Evolutionary conservation across 495 filamentous ascomycete species (phyloP).

Genomic region (Aspergillus biplanus): DNA sequence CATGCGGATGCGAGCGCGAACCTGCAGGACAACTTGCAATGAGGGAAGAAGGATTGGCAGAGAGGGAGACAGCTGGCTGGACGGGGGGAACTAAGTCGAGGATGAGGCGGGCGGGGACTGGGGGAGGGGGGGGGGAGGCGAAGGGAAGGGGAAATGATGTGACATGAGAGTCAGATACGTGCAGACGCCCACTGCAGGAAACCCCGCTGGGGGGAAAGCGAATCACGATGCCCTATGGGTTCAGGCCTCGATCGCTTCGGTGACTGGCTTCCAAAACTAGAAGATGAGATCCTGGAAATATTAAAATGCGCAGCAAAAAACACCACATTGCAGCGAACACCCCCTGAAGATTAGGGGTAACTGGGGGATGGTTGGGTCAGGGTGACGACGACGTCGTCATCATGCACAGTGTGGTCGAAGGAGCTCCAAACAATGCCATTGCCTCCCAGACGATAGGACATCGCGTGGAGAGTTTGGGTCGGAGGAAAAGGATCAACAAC

Average conservation of each 20-base stretch:
- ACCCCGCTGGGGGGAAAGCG: conserved; percentile 26
- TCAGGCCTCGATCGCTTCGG: conserved; percentile 18
- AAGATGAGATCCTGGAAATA: conserved; percentile 5
- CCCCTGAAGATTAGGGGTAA: not conserved
- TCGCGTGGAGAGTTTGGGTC: conserved; percentile 15
- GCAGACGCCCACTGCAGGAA: conserved; percentile 28
- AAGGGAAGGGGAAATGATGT: conserved; percentile 19
- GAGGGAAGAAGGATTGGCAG: conserved; percentile 31
- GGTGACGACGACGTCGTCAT: not conserved
- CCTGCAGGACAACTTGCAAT: conserved; percentile 36
- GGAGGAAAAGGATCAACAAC: conserved; percentile 25
- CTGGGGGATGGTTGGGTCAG: not conserved
- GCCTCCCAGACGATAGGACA: not conserved
- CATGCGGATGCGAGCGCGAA: conserved; percentile 47
- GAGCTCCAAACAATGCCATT: conserved; percentile 23
- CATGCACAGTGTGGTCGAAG: conserved; percentile 22
- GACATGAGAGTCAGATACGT: conserved; percentile 26
- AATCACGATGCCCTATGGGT: conserved; percentile 23
- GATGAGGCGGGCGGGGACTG: conserved; percentile 11
- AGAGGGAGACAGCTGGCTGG: conserved; percentile 17
- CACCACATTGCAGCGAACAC: not conserved
- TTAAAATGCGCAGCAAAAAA: not conserved
- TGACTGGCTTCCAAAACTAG: conserved; percentile 14
- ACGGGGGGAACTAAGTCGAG: conserved; percentile 7
- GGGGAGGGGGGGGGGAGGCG: conserved; percentile 10